Base-by-base conservation (phyloP, 1,139 yeast genomes). In the Hansenula lynferdii region DNA sequence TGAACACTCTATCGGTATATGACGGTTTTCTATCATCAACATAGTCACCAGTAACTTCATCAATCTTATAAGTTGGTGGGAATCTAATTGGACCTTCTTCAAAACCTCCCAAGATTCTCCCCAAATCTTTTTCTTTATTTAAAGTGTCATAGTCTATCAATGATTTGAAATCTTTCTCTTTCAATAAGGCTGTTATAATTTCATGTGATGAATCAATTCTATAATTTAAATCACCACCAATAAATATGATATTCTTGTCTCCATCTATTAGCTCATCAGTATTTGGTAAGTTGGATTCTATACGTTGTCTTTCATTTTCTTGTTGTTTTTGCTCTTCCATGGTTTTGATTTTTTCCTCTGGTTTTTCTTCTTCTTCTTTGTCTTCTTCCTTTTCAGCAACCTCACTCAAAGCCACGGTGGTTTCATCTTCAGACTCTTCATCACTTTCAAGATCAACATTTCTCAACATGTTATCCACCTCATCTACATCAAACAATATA, bases 161-260 rank as follows among this genome's bases (percentile, higher is more conserved):
- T 12, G 72, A 69, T 11, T 57, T 59, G 50, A 62, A 77, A 31
- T 77, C 68, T 15, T 65, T 56, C 23, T 61, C 60, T 8, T 65
- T 62, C 14, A 77, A 61, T 47, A 74, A 59, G 6, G 65, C 62
- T 24, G 67, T 62, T 1, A 73, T 70, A 5, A 31, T 30, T 31
- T 62, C 77, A 54, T 57, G 58, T 38, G 61, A 62, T 43, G 75
- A 64, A 21, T 67, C 64, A 18, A 80, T 65, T 43, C 95, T 65
- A 58, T 80, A 86, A 57, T 86, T 86, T 47, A 85, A 65, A 54
- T 86, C 96, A 4, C 95, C 95, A 37, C 79, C 63, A 62, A 85
- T 69, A 30, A 83, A 62, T 0, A 79, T 69, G 18, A 71, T 37
- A 23, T 47, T 51, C 28, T 42, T 47, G n/a, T 51, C 49, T 10